Evolutionary conservation across 192 early-diverging fungal genomes (phyloP).

Genomic region (Backusella westeae): DNA sequence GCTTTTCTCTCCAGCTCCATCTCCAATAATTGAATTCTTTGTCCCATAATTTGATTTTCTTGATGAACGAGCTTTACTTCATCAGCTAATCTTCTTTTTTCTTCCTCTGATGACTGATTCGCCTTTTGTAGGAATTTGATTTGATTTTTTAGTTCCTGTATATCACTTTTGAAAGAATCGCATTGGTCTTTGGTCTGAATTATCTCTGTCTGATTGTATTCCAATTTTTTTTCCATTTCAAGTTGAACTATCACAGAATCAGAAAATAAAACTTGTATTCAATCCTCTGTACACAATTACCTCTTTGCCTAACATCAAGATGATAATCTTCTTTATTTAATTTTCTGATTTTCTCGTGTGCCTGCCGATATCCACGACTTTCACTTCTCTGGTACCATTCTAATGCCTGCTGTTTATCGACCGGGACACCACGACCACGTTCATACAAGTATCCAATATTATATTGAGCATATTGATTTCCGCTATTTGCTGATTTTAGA

Average conservation of each 20-base stretch:
- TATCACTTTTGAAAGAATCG: not conserved
- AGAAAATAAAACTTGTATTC: not conserved
- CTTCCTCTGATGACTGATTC: not conserved
- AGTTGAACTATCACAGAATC: not conserved
- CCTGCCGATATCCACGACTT: not conserved
- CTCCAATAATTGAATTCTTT: not conserved
- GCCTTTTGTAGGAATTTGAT: not conserved
- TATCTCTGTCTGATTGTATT: not conserved
- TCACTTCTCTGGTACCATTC: not conserved
- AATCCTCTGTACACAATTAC: not conserved
- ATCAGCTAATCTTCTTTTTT: not conserved
- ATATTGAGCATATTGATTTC: not conserved
- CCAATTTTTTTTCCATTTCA: not conserved
- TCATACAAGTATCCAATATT: not conserved
- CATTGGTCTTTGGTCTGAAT: not conserved
- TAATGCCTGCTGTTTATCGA: not conserved
- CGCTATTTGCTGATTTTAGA: not conserved
- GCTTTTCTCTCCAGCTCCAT: not conserved
- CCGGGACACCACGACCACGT: not conserved
- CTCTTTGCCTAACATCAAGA: not conserved
- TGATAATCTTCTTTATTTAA: not conserved
- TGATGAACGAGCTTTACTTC: not conserved
- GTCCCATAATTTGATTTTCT: not conserved
- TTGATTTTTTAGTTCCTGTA: not conserved
- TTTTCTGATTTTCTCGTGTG: not conserved